Percentiles rank a stretch among this genome's conserved stretches.
Conservation (phyloP, 1,284 basidiomycete species). For the Leucoagaricus sp. region DNA sequence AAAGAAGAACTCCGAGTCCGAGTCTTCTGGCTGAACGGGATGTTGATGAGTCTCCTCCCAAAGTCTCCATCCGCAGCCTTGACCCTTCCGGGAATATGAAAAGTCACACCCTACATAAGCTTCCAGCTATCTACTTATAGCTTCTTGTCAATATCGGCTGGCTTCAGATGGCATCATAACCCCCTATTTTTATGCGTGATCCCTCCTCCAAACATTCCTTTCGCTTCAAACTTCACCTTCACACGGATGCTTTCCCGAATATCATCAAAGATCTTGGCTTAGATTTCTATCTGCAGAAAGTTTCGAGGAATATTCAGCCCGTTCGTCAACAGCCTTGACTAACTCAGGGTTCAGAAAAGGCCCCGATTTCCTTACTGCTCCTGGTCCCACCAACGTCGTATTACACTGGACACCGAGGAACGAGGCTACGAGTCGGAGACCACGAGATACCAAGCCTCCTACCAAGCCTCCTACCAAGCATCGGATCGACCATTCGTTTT, state of each 20-base stretch:
- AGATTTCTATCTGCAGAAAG: not conserved
- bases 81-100: slow-evolving; percentile 1
- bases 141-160: not conserved
- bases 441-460: too few relatives aligned
- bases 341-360: not conserved
- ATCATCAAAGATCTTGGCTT: not conserved
- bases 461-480: not conserved
- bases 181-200: not conserved
- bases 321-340: not conserved
- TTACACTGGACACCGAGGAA: not conserved
- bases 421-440: not conserved
- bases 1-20: slow-evolving; percentile 6
- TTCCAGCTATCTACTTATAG: not conserved
- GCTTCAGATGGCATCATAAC: not conserved
- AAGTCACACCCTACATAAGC: not conserved
- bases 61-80: slow-evolving; percentile 2
- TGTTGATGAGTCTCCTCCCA: not conserved
- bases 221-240: not conserved
- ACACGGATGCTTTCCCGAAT: not conserved
- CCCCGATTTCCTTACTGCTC: not conserved
- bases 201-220: not conserved
- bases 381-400: not conserved
- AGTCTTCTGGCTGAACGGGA: not conserved
- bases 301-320: not conserved
- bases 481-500: too few relatives aligned